These are phyloP conservation scores for Rhizopogon salebrosus DNA, from an alignment of 768 basidiomycete species.

Conservation along the genomic window DNA sequence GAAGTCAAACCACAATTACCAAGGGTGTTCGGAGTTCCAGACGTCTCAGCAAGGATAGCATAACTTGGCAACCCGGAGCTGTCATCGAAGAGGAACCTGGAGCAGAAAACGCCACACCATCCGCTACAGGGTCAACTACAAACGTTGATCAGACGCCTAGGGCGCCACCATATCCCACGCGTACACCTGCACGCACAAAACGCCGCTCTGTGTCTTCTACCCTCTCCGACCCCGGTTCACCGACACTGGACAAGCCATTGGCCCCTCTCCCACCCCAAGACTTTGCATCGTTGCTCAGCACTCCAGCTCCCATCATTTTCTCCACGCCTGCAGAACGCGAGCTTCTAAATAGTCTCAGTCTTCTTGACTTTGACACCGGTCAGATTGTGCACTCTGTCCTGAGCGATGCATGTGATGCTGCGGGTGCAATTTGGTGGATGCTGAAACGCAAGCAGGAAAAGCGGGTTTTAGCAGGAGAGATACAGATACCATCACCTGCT, in stretches of 20 bases:
- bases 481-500: not conserved
- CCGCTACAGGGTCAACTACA: conserved; percentile 22
- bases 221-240: conserved; percentile 58
- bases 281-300: conserved; percentile 57
- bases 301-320: conserved; percentile 79
- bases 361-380: conserved; percentile 85
- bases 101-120: conserved; percentile 7
- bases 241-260: conserved; percentile 41
- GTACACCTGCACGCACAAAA: conserved; percentile 94
- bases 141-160: conserved; percentile 9
- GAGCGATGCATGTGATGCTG: conserved; percentile 86
- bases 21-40: conserved; percentile 25
- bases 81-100: conserved; percentile 47
- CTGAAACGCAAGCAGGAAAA: conserved; percentile 76
- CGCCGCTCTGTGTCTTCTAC: conserved; percentile 91
- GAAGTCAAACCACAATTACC: conserved; percentile 58
- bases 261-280: conserved; percentile 41
- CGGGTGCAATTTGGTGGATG: conserved; percentile 96
- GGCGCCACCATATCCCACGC: conserved; percentile 60
- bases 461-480: conserved; percentile 37
- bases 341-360: conserved; percentile 67
- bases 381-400: conserved; percentile 94
- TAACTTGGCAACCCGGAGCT: conserved; percentile 38
- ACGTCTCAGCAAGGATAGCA: conserved; percentile 31
- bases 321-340: conserved; percentile 78